Evolutionary conservation across 768 basidiomycete genomes (phyloP).

Genomic region (Amanita subjunquillea): DNA sequence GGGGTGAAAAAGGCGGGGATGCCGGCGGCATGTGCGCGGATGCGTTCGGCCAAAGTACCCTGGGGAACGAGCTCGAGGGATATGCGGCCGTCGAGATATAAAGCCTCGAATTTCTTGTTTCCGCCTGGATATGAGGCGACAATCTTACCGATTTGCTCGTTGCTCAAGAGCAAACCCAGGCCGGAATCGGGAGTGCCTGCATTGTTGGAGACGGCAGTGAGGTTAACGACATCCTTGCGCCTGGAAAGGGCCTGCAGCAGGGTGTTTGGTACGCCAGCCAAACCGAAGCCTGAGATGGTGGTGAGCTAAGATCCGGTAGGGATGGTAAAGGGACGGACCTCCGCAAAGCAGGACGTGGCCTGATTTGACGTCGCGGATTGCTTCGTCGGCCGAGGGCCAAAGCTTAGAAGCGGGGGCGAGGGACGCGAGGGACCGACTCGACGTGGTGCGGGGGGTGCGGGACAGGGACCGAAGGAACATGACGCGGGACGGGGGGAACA

Average conservation of each 20-base stretch:
- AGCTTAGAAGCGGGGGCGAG: constrained; percentile 36
- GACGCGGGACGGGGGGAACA: too few relatives aligned
- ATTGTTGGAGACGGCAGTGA: constrained; percentile 87
- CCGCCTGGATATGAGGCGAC: constrained; percentile 88
- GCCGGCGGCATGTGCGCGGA: constrained; percentile 83
- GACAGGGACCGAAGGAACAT: constrained; percentile 12
- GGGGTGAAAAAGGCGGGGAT: constrained; percentile 94
- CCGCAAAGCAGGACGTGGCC: constrained; percentile 73
- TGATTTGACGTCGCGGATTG: constrained; percentile 72
- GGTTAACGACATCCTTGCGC: constrained; percentile 59
- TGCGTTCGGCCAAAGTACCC: constrained; percentile 81
- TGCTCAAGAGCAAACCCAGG: constrained; percentile 65
- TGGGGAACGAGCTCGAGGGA: constrained; percentile 87
- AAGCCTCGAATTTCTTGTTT: constrained; percentile 80
- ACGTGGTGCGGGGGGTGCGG: not conserved
- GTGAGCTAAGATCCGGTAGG: not conserved
- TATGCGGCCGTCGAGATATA: constrained; percentile 74
- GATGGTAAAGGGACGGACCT: constrained; percentile 36
- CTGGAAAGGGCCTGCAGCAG: constrained; percentile 68
- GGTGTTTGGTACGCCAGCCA: constrained; percentile 86
- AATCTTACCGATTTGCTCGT: constrained; percentile 71
- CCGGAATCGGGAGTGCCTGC: constrained; percentile 65
- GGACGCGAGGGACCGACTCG: too few relatives aligned
- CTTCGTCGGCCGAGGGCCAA: constrained; percentile 77
- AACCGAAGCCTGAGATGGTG: constrained; percentile 60